Evolutionary conservation across 2,329 filamentous ascomycete species (phyloP).

Genomic region (Botryotinia narcissicola): DNA sequence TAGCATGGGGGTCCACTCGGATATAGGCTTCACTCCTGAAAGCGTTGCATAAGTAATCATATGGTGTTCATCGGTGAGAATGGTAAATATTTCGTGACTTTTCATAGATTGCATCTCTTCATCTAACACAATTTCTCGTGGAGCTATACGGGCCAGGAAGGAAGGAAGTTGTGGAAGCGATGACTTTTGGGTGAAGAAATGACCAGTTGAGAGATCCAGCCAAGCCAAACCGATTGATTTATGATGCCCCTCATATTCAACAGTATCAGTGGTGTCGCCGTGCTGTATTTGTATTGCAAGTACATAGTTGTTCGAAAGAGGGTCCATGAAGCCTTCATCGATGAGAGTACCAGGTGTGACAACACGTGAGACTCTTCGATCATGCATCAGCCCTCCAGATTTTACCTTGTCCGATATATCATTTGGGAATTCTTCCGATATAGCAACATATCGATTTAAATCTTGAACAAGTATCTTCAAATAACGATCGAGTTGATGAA

Average conservation of each 20-base stretch:
- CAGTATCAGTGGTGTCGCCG: slow-evolving; percentile 6
- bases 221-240: slow-evolving; percentile 75
- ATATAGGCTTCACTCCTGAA: slow-evolving; percentile 42
- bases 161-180: slow-evolving; percentile 72
- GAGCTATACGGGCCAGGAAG: slow-evolving; percentile 76
- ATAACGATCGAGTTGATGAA: slow-evolving; percentile 87
- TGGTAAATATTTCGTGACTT: slow-evolving; percentile 59
- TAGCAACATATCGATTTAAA: slow-evolving; percentile 83
- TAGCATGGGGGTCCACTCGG: slow-evolving; percentile 69
- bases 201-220: slow-evolving; percentile 92
- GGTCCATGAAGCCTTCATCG: slow-evolving; percentile 96
- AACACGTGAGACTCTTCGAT: slow-evolving; percentile 80
- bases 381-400: slow-evolving; percentile 76
- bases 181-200: slow-evolving; percentile 82
- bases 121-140: slow-evolving; percentile 81
- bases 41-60: slow-evolving; percentile 69
- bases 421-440: slow-evolving; percentile 89
- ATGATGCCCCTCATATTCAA: not conserved
- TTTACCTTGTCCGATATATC: slow-evolving; percentile 67
- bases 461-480: slow-evolving; percentile 93
- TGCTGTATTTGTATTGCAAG: slow-evolving; percentile 68
- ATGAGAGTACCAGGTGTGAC: slow-evolving; percentile 94
- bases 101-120: slow-evolving; percentile 56
- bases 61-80: slow-evolving; percentile 73
- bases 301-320: slow-evolving; percentile 89